Percentiles rank a stretch among this genome's conserved stretches.
These are phyloP conservation scores for Chytridiales sp. DNA, from an alignment of 371 early-diverging fungal species.

Conservation along the genomic window DNA sequence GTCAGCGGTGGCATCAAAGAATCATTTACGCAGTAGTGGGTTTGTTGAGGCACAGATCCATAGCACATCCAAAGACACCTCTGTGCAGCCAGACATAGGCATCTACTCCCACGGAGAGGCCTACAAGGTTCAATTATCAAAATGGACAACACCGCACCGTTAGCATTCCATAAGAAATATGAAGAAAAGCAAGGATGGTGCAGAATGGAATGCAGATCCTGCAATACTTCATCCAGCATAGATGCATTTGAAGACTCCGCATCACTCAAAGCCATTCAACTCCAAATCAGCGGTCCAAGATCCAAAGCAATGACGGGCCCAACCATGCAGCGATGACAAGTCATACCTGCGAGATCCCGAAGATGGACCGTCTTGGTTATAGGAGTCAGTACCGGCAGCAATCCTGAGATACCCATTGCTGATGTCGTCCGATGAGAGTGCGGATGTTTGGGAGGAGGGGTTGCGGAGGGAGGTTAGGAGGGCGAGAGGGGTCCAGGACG, in stretches of 20 bases:
- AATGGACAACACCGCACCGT: constrained; percentile 70
- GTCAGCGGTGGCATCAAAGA: not conserved
- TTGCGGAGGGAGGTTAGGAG: no score
- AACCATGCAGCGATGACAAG: no score
- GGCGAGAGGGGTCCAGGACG: no score
- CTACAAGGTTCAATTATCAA: constrained; percentile 68
- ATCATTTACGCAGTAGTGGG: constrained; percentile 60
- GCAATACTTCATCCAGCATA: no score
- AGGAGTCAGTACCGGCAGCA: constrained; percentile 74
- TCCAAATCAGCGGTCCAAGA: no score
- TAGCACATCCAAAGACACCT: constrained; percentile 78
- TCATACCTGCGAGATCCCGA: constrained; percentile 26
- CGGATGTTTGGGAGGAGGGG: no score
- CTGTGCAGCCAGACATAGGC: constrained; percentile 93
- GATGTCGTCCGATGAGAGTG: not conserved
- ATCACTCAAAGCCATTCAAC: no score
- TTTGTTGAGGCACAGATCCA: constrained; percentile 64
- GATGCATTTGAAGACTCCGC: no score
- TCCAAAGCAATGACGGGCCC: no score
- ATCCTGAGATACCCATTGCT: constrained; percentile 85
- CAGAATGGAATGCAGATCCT: not conserved
- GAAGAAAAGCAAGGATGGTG: not conserved
- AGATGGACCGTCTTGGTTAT: constrained; percentile 64
- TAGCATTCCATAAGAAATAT: no score
- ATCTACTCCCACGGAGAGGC: constrained; percentile 82